Percentiles rank a stretch among this genome's conserved stretches.
These are phyloP conservation scores for Casuarina equisetifolia DNA, from an alignment of 306 rosid species.

Conservation along the genomic window DNA sequence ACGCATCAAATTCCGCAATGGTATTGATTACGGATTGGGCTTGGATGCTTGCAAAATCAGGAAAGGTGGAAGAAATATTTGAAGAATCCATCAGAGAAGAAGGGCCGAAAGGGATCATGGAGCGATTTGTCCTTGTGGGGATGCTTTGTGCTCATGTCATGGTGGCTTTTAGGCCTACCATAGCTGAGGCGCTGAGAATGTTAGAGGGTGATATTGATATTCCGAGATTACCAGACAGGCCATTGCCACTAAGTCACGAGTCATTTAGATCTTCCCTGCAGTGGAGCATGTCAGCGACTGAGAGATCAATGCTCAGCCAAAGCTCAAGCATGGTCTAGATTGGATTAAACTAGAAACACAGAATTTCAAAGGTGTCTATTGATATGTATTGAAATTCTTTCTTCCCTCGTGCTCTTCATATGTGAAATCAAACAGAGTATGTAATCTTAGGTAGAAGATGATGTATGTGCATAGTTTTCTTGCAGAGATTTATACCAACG, in stretches of 20 bases:
- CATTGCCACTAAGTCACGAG: conserved; percentile 69
- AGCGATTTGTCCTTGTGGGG: conserved; percentile 78
- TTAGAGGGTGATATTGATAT: conserved; percentile 84
- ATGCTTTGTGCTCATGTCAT: conserved; percentile 83
- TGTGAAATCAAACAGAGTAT: neutral
- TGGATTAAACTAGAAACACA: neutral
- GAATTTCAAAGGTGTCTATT: neutral
- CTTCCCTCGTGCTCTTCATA: neutral
- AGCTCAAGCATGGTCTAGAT: conserved; percentile 10
- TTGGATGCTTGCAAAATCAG: conserved; percentile 60
- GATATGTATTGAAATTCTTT: neutral
- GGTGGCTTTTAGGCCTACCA: conserved; percentile 90
- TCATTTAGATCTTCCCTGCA: conserved; percentile 53
- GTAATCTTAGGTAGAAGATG: neutral
- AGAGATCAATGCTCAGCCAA: conserved; percentile 35
- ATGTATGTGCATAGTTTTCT: neutral
- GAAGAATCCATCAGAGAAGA: conserved; percentile 44
- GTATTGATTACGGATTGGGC: conserved; percentile 80
- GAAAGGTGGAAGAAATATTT: conserved; percentile 49
- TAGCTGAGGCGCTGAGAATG: conserved; percentile 75
- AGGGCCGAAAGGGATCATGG: conserved; percentile 69
- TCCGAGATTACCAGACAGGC: conserved; percentile 69
- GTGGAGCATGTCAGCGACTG: conserved; percentile 32
- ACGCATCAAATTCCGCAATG: conserved; percentile 41
- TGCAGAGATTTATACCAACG: neutral